phyloP scores from a whole-genome alignment of 176 grass and related monocot genomes.

The Phyllostachys edulis region DNA sequence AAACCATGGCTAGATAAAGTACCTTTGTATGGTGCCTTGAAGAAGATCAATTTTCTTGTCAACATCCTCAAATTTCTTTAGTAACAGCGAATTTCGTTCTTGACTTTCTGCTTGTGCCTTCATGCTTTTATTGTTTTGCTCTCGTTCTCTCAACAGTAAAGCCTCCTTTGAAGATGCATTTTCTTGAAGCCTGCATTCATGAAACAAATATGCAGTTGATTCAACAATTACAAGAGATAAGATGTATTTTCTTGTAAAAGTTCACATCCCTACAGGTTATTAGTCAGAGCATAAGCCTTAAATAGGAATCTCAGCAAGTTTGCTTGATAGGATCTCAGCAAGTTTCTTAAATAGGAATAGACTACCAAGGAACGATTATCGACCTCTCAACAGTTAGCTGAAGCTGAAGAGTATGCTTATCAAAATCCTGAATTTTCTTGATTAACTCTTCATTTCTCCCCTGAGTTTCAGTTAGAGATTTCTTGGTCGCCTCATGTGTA shows the following conservation, averaged over 20 bases:
- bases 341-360: constrained; percentile 24
- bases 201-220: constrained; percentile 19
- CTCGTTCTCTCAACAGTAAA: constrained; percentile 49
- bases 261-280: not conserved
- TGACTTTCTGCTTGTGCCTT: constrained; percentile 43
- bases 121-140: constrained; percentile 47
- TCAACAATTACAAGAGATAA: constrained; percentile 6
- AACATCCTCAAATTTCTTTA: constrained; percentile 54
- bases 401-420: constrained; percentile 59
- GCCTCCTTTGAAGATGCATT: constrained; percentile 43
- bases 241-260: not conserved
- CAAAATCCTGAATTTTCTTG: constrained; percentile 47
- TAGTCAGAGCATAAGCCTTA: constrained; percentile 10
- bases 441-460: constrained; percentile 53
- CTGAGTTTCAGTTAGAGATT: constrained; percentile 42
- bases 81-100: constrained; percentile 53
- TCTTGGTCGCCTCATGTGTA: constrained; percentile 42
- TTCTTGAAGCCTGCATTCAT: constrained; percentile 48
- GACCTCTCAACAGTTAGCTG: constrained; percentile 61
- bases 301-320: not conserved
- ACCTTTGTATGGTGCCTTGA: constrained; percentile 57
- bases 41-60: constrained; percentile 58
- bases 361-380: constrained; percentile 22
- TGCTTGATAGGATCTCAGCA: not conserved
- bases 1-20: not conserved